Base-by-base conservation (phyloP, 345 rosid species). In the Eucalyptus regnans region DNA sequence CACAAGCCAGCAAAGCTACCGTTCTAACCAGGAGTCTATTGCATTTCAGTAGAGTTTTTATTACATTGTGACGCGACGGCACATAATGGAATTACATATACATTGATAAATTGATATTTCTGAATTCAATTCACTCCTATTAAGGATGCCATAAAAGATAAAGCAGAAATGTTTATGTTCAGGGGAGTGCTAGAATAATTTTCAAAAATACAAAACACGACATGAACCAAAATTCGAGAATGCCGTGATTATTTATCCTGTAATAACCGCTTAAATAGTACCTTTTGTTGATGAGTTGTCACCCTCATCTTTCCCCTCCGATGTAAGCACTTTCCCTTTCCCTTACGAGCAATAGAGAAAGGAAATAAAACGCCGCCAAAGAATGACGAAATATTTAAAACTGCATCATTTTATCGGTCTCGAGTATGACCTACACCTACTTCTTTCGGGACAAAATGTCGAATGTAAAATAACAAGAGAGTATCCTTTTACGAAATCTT, bases 11-110 rank as follows among this genome's bases (percentile, higher is more conserved):
- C 44, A 71, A 18, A 71, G 46, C 81, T 71, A 52, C 58, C 9
- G 4, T 52, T 52, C 58, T 52, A 20, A 7, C 10, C 58, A 52
- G 10, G 25, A 20, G 27, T 20, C 25, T 41, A 10, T 22, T 41
- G 44, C 14, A 20, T 41, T 43, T 37, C 16, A 1, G 1, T 5
- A 10, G 12, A 18, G 13, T 6, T 5, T 5, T 76, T 20, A 76
- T 3, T 5, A 1, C 2, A 41, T 76, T 76, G 23, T 3, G 27
- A 76, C 1, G 4, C 0, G 2, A 68, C 3, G 3, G 1, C 12
- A 0, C 7, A 5, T 68, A 1, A 33, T 1, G 3, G 2, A 37
- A 3, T 17, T 68, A 18, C 1, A 9, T 68, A 41, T 9, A 68
- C 2, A 17, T 33, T 33, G 7, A 68, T 4, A 33, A 68, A 64